Conservation (phyloP, 169 alveolate genomes). For the Theileria orientalis region DNA sequence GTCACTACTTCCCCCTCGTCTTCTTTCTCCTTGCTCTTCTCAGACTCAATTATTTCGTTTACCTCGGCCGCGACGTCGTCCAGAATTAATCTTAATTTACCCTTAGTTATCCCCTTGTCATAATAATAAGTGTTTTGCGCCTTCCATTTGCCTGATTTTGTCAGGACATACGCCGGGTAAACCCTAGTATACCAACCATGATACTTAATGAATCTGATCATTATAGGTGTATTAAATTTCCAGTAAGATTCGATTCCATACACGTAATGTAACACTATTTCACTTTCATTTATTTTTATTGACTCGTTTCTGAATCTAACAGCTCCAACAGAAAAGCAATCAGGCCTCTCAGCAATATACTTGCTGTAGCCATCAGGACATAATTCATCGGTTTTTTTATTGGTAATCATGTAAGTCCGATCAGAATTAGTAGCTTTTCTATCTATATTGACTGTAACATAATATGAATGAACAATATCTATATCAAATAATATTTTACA, state of each 20-base stretch:
- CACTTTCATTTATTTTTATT: neutral
- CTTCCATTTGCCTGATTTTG: neutral
- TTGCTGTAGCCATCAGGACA: slow-evolving; percentile 10
- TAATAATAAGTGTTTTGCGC: neutral
- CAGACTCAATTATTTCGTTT: neutral
- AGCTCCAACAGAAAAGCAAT: slow-evolving; percentile 2
- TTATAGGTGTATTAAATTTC: neutral
- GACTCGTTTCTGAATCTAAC: neutral
- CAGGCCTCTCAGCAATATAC: slow-evolving; percentile 7
- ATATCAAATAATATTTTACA: too few relatives aligned
- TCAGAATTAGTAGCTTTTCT: neutral
- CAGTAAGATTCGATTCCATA: neutral
- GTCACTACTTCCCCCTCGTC: neutral
- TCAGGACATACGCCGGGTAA: slow-evolving; percentile 8
- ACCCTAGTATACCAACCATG: neutral
- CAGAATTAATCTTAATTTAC: neutral
- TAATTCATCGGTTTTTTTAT: neutral
- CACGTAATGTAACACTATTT: neutral
- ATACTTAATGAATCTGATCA: slow-evolving; percentile 10
- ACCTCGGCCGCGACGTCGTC: neutral
- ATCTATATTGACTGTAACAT: slow-evolving; percentile 8
- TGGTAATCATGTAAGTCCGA: slow-evolving; percentile 10
- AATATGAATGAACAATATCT: neutral
- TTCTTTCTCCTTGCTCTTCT: neutral
- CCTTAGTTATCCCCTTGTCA: neutral